phyloP scores from a whole-genome alignment of 768 basidiomycete species.

The Boletus barrowsii region DNA sequence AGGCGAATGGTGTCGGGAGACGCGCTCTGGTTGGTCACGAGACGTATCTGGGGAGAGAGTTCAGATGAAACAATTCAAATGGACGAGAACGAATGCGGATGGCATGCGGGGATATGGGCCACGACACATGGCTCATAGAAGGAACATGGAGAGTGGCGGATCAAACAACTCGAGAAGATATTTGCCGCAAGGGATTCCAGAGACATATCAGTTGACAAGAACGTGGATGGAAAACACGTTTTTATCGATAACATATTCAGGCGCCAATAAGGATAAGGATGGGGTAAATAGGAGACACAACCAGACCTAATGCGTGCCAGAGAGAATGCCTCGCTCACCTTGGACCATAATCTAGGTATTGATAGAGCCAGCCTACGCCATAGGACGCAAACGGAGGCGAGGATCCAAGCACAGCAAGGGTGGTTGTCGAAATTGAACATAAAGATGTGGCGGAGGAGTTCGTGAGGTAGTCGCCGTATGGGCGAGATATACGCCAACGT shows the following conservation, averaged over 20 bases:
- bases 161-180: not conserved
- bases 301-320: not conserved
- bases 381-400: conserved; percentile 61
- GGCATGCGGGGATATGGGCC: conserved; percentile 2
- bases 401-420: conserved; percentile 74
- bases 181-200: not conserved
- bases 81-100: not conserved
- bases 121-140: not conserved
- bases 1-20: conserved; percentile 78
- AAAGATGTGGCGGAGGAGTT: conserved; percentile 74
- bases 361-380: conserved; percentile 66
- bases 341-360: conserved; percentile 75
- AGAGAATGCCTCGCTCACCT: conserved; percentile 44
- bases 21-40: conserved; percentile 63
- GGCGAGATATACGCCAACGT: conserved; percentile 70
- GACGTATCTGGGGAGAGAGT: conserved; percentile 53
- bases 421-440: conserved; percentile 64
- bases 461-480: conserved; percentile 65
- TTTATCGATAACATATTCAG: conserved; percentile 13
- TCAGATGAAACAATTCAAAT: not conserved
- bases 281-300: conserved; percentile 2
- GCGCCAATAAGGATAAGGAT: conserved; percentile 15
- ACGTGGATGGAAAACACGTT: conserved; percentile 6
- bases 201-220: not conserved
- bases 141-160: not conserved